A percentile compares a stretch with the other conserved stretches of the same genome.
Conservation (phyloP, 345 rosid genomes). For the Eucalyptus albens region DNA sequence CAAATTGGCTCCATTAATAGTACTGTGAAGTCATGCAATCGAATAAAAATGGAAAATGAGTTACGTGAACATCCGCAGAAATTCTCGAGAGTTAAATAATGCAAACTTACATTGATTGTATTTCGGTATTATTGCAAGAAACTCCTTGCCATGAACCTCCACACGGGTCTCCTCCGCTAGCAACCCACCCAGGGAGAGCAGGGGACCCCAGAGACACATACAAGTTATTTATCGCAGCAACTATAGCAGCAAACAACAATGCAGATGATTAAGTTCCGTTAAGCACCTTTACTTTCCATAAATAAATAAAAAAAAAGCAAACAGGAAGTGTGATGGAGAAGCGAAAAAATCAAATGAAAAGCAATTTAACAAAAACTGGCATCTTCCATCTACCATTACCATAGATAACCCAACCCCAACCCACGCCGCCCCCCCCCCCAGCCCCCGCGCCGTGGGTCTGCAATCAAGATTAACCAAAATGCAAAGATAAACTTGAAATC, state of each 20-base stretch:
- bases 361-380: not conserved
- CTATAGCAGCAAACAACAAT: constrained; percentile 37
- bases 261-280: constrained; percentile 4
- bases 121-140: constrained; percentile 49
- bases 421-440: too few relatives aligned
- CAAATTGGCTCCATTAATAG: constrained; percentile 83
- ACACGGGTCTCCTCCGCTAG: constrained; percentile 93
- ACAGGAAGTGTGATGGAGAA: not conserved
- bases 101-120: constrained; percentile 36
- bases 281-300: not conserved
- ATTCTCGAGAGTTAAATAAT: not conserved
- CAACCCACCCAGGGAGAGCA: constrained; percentile 86
- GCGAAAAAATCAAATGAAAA: not conserved
- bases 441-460: not conserved
- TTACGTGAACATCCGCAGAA: not conserved
- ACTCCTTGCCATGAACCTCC: constrained; percentile 92
- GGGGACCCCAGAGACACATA: constrained; percentile 70
- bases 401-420: not conserved
- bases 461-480: not conserved
- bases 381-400: not conserved
- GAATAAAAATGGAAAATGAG: not conserved
- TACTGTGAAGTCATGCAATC: constrained; percentile 20
- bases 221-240: constrained; percentile 73
- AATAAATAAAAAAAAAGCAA: not conserved
- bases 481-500: not conserved